phyloP scores from a whole-genome alignment of 2,329 filamentous ascomycete genomes.

The Fusarium incarnatum region DNA sequence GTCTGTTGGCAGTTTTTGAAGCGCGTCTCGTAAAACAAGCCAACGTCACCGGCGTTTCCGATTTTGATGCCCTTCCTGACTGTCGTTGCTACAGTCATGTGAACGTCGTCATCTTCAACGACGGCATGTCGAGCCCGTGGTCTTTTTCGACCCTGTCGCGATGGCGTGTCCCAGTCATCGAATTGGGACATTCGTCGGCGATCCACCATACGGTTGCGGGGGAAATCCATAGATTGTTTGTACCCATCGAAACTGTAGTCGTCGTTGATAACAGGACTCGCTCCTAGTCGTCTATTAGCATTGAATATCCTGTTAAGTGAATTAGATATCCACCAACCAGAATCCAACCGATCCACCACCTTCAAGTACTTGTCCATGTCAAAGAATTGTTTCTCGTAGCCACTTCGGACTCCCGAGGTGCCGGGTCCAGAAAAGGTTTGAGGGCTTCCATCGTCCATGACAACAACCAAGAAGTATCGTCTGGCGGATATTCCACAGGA shows the following conservation, averaged over 20 bases:
- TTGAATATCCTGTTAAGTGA: not conserved
- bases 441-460: slow-evolving; percentile 60
- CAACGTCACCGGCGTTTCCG: slow-evolving; percentile 65
- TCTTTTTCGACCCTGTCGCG: slow-evolving; percentile 48
- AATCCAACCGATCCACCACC: slow-evolving; percentile 53
- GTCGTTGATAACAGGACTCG: slow-evolving; percentile 52
- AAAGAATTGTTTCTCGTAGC: slow-evolving; percentile 60
- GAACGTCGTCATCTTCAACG: slow-evolving; percentile 57
- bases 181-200: slow-evolving; percentile 50
- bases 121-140: slow-evolving; percentile 52
- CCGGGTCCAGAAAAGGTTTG: slow-evolving; percentile 61
- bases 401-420: slow-evolving; percentile 51
- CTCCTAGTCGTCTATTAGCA: slow-evolving; percentile 45
- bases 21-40: slow-evolving; percentile 69
- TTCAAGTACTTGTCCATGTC: slow-evolving; percentile 56
- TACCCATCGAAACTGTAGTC: slow-evolving; percentile 46
- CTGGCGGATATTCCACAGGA: slow-evolving; percentile 64
- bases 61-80: slow-evolving; percentile 62
- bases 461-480: slow-evolving; percentile 64
- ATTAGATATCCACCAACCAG: slow-evolving; percentile 50
- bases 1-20: slow-evolving; percentile 77
- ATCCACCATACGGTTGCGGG: slow-evolving; percentile 46
- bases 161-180: slow-evolving; percentile 50
- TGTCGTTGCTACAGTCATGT: slow-evolving; percentile 54
- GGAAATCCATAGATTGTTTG: slow-evolving; percentile 43